These are phyloP conservation scores for Penicillium cinerascens DNA, from an alignment of 495 filamentous ascomycete genomes.

Conservation along the genomic window DNA sequence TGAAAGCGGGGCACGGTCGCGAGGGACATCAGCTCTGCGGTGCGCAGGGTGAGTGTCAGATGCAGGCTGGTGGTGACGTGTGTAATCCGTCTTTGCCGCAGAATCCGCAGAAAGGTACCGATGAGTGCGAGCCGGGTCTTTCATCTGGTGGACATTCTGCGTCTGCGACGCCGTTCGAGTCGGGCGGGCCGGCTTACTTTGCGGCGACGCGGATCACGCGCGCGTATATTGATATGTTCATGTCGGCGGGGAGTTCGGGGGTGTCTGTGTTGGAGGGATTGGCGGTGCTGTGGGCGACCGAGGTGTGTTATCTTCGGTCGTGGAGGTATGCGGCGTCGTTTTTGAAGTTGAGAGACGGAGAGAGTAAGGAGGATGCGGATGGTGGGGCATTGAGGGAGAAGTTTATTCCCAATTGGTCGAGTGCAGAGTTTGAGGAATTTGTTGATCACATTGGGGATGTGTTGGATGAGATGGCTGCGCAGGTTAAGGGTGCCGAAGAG, in stretches of 20 bases:
- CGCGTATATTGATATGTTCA: conserved; percentile 54
- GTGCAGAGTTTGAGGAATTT: conserved; percentile 54
- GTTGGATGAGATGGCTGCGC: conserved; percentile 42
- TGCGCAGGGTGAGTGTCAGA: conserved; percentile 25
- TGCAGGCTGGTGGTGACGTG: conserved; percentile 12
- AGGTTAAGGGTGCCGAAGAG: conserved; percentile 38
- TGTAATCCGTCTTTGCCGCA: conserved; percentile 7
- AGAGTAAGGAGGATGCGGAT: conserved; percentile 35
- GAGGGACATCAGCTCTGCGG: conserved; percentile 11
- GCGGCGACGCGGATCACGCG: conserved; percentile 42
- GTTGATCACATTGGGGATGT: conserved; percentile 43
- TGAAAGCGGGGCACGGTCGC: neutral
- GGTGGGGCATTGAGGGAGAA: conserved; percentile 58
- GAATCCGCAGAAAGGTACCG: neutral
- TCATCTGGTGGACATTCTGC: conserved; percentile 1
- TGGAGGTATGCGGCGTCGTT: conserved; percentile 54
- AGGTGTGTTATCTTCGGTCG: conserved; percentile 58
- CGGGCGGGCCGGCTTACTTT: conserved; percentile 18
- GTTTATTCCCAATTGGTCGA: conserved; percentile 68
- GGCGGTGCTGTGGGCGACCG: conserved; percentile 71
- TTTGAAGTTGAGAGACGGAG: conserved; percentile 16
- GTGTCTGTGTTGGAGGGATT: conserved; percentile 59
- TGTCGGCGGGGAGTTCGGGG: conserved; percentile 44
- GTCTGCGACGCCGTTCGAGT: conserved; percentile 19
- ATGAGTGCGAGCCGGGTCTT: conserved; percentile 2